Evolutionary conservation across 495 filamentous ascomycete species (phyloP), one percentile per base, ranked within the genome.

Genomic region (Neurospora discreta): DNA sequence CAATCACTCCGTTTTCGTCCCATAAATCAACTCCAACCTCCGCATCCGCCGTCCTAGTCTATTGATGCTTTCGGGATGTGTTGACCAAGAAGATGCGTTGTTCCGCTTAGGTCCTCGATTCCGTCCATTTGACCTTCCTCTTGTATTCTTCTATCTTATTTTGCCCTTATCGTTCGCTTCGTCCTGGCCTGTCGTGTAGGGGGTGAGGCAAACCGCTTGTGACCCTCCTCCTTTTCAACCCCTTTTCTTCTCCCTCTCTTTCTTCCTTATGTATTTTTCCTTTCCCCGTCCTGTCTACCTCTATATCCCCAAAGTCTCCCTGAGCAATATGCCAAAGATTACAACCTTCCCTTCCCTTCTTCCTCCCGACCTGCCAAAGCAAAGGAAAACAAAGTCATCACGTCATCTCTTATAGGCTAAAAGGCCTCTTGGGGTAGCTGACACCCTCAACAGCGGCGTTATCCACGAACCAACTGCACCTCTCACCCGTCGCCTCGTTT

Each of bases 391-490:
- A 5, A 36, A 36, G 33, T 5, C 52, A 60, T 60, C 26, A 60
- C 15, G 52, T 60, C 15, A 60, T 60, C 18, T 40, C 70, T 36
- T 73, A 79, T 58, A 81, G 70, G 58, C 74, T 80, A 46, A 85
- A 87, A 9, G 82, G 81, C 71, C 87, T 84, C 75, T 89, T 87
- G 38, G 94, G 92, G 79, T 93, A 98, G 46, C 86, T 83, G 18
- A 99, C 91, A 4, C 92, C 92, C 74, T 96, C 90, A 8, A 93
- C 88, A 7, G 95, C 95, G 1, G 89, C 85, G 70, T 87, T 82
- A 78, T 98, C 96, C 9, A 93, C 92, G 80, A 99, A 99, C 95
- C 95, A 99, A 80, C 89, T 94, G 73, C 94, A 93, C 79, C 93
- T 90, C 44, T 96, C 93, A 44, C 90, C 91, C 13, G 87, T 91